phyloP scores from a whole-genome alignment of 257 asterid genomes.

The Eustoma russellianum region DNA sequence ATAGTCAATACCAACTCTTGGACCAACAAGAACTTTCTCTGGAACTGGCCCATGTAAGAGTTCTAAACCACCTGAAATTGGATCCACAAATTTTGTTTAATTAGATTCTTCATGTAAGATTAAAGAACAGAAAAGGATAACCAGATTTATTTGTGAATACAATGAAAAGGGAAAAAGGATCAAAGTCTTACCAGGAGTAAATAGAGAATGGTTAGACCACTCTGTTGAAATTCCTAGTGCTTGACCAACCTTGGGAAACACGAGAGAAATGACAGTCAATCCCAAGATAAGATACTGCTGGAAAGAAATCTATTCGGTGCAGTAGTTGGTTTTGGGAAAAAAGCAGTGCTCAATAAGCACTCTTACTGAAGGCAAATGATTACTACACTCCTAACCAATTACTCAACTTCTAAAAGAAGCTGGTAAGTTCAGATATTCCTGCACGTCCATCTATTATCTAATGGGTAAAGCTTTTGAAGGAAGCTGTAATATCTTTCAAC shows the following conservation, averaged over 20 bases:
- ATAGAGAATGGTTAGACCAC: constrained; percentile 89
- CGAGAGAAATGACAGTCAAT: background rate
- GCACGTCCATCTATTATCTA: too few species aligned
- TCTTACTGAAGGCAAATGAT: too few species aligned
- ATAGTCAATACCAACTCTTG: constrained; percentile 81
- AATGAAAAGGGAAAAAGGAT: background rate
- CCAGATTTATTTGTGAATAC: background rate
- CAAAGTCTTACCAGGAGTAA: constrained; percentile 44
- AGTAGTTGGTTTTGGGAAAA: too few species aligned
- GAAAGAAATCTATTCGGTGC: background rate
- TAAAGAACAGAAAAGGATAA: background rate
- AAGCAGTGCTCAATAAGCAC: too few species aligned
- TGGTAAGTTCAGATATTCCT: too few species aligned
- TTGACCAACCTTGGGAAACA: constrained; percentile 68
- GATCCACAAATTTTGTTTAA: background rate
- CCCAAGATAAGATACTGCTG: background rate
- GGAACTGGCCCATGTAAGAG: constrained; percentile 82
- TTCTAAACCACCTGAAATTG: constrained; percentile 71
- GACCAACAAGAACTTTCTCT: constrained; percentile 60
- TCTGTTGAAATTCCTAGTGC: constrained; percentile 81
- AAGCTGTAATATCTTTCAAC: too few species aligned
- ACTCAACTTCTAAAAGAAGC: too few species aligned
- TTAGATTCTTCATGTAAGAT: background rate
- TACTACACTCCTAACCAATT: too few species aligned
- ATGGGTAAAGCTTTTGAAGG: too few species aligned